These are phyloP conservation scores for Chrysochromulina parva DNA, from an alignment of 78 protist genomes.

Conservation along the genomic window DNA sequence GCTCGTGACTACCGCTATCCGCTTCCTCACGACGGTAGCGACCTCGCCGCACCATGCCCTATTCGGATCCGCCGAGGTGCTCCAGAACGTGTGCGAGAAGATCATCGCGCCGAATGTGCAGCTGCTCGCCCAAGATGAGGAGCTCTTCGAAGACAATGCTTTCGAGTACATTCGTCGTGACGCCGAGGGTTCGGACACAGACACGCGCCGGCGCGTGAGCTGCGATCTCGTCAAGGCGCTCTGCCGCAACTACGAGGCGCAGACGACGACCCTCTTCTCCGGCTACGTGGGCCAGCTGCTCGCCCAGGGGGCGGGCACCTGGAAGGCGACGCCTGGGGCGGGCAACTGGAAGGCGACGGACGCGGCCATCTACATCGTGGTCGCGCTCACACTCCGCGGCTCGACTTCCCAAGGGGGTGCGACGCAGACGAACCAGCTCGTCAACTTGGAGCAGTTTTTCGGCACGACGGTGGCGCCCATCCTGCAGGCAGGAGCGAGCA, in stretches of 20 bases:
- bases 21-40: conserved; percentile 75
- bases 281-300: conserved; percentile 52
- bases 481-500: neutral
- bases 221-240: conserved; percentile 82
- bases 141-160: conserved; percentile 79
- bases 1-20: conserved; percentile 71
- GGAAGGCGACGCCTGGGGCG: conserved; percentile 38
- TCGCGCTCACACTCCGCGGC: conserved; percentile 80
- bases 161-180: conserved; percentile 87
- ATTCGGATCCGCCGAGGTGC: conserved; percentile 57
- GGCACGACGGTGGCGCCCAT: conserved; percentile 26
- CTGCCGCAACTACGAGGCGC: conserved; percentile 71
- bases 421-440: conserved; percentile 32
- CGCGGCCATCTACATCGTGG: conserved; percentile 84
- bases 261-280: conserved; percentile 62
- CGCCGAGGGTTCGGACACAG: conserved; percentile 82
- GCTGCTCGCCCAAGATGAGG: conserved; percentile 65
- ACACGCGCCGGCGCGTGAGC: conserved; percentile 87
- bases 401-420: conserved; percentile 30
- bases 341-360: conserved; percentile 81
- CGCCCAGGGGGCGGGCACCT: conserved; percentile 25
- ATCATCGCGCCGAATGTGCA: conserved; percentile 80
- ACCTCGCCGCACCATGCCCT: conserved; percentile 59
- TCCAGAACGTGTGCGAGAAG: conserved; percentile 72
- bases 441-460: conserved; percentile 70